Base-by-base conservation (phyloP, 139 green algal species). In the Spirogloea muscicola region DNA sequence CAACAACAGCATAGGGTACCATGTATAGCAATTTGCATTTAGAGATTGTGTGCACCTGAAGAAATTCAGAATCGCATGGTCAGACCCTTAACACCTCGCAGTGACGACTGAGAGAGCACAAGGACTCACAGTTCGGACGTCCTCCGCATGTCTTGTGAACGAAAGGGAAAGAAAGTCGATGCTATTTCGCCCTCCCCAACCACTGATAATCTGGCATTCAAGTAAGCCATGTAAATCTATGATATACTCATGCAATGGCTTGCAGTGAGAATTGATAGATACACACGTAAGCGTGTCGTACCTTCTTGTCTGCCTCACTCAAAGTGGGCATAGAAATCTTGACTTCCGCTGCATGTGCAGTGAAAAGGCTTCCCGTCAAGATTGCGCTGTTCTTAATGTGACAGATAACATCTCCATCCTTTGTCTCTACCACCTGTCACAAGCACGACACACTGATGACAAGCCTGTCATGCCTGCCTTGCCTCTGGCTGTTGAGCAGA, bases 81-180 rank as follows among this genome's bases (percentile, higher is more conserved):
- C n/a, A n/a, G n/a, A n/a, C n/a, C n/a, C n/a, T n/a, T n/a, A n/a
- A n/a, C n/a, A n/a, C n/a, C n/a, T n/a, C n/a, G n/a, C n/a, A n/a
- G n/a, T n/a, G n/a, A n/a, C n/a, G n/a, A n/a, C n/a, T n/a, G n/a
- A n/a, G n/a, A n/a, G n/a, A n/a, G n/a, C n/a, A n/a, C n/a, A n/a
- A n/a, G n/a, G n/a, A n/a, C n/a, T n/a, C 73, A 98, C 96, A 59
- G 86, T 81, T 79, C 92, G 87, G 3, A 98, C 42, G 76, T 99
- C 94, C 1, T 64, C 74, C 39, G 89, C 93, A 83, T 96, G 96
- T 52, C 93, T 86, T 72, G 98, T 96, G 83, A 98, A 99, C 1
- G 93, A 97, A 1, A 96, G 92, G 18, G 94, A 95, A 72, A 99
- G 91, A 81, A 98, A 93, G 87, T 99, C 94, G 38, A 98, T 94